Conservation (phyloP, 176 grass and related monocot species). For the Phragmites australis region DNA sequence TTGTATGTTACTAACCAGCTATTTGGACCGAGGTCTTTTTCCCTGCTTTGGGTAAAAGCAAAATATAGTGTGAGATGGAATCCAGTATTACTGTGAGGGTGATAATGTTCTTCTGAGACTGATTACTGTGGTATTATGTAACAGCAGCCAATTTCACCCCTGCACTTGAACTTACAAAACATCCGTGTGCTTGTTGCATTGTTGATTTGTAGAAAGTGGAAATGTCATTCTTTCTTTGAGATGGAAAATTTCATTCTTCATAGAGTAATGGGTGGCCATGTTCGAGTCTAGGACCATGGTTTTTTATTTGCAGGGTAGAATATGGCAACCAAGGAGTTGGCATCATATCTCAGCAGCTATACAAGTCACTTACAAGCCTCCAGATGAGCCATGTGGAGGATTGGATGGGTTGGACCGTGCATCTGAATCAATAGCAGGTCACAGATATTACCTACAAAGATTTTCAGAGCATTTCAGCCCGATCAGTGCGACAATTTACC, state of each 20-base stretch:
- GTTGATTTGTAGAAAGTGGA: not conserved
- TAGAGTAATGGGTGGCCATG: not conserved
- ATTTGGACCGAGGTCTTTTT: not conserved
- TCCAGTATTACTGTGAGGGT: not conserved
- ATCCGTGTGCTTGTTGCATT: not conserved
- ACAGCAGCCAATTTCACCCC: not conserved
- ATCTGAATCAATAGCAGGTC: constrained; percentile 38
- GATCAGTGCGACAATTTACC: not conserved
- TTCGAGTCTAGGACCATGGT: not conserved
- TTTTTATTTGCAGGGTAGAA: constrained; percentile 52
- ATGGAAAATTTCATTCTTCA: not conserved
- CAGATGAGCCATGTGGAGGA: constrained; percentile 73
- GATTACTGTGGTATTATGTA: not conserved
- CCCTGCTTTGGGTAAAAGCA: not conserved
- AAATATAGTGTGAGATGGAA: not conserved
- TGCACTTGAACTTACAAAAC: not conserved
- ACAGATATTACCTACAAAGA: not conserved
- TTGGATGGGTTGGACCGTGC: constrained; percentile 71
- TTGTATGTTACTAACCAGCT: not conserved
- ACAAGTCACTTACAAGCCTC: constrained; percentile 62
- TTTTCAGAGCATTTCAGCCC: not conserved
- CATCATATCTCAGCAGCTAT: constrained; percentile 60
- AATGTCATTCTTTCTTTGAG: no score
- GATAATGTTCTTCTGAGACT: not conserved
- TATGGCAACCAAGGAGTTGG: constrained; percentile 81